phyloP scores from a whole-genome alignment of 2,329 filamentous ascomycete species.

The Colletotrichum godetiae region DNA sequence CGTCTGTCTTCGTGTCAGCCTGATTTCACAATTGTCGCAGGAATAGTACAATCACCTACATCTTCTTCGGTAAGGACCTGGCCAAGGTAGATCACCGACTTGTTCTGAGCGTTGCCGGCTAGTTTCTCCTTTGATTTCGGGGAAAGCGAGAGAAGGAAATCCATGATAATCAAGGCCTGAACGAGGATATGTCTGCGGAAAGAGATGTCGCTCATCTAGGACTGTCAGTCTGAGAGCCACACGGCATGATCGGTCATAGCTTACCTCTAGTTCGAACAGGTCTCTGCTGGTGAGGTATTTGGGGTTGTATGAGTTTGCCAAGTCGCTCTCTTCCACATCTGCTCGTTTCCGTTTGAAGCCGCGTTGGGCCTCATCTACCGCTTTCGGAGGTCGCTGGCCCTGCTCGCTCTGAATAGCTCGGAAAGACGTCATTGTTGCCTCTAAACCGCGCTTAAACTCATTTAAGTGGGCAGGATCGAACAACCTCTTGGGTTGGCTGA shows the following conservation, averaged over 20 bases:
- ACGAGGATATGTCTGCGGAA: constrained; percentile 95
- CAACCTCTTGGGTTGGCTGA: constrained; percentile 87
- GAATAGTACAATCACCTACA: constrained; percentile 61
- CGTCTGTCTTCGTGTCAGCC: constrained; percentile 59
- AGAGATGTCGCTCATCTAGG: constrained; percentile 87
- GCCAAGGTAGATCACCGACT: constrained; percentile 84
- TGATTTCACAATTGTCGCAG: background rate
- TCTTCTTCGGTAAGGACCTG: constrained; percentile 86
- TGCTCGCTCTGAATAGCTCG: constrained; percentile 62
- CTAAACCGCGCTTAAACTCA: constrained; percentile 84
- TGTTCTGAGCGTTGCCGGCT: constrained; percentile 76
- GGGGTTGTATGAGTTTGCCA: constrained; percentile 86
- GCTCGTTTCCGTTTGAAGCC: constrained; percentile 78
- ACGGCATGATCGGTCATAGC: constrained; percentile 49
- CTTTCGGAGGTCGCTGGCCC: constrained; percentile 59
- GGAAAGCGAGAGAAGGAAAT: constrained; percentile 93
- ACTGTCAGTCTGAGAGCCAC: constrained; percentile 37
- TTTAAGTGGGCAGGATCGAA: constrained; percentile 79
- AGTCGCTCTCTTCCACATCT: constrained; percentile 61
- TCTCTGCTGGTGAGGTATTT: constrained; percentile 99
- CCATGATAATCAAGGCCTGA: constrained; percentile 92
- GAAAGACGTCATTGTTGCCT: constrained; percentile 71
- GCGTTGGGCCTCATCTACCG: constrained; percentile 71
- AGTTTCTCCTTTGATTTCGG: constrained; percentile 84
- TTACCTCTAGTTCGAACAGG: constrained; percentile 88